Evolutionary conservation across 768 basidiomycete species (phyloP).

Genomic region (Austroboletus eburneus): DNA sequence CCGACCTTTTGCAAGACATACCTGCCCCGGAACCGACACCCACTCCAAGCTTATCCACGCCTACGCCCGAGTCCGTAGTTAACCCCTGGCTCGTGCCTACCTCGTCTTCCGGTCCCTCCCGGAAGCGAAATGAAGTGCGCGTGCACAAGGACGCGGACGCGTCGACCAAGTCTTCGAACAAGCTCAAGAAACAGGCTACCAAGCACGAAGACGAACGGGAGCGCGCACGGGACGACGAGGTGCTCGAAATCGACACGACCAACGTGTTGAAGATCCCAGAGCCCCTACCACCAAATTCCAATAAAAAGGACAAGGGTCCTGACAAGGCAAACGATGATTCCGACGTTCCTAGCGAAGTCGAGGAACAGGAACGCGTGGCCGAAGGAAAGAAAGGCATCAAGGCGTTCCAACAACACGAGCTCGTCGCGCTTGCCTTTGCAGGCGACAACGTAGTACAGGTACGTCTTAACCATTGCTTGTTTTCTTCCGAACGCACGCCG

Average conservation of each 20-base stretch:
- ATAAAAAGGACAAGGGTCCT: slow-evolving; percentile 14
- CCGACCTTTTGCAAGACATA: slow-evolving; percentile 41
- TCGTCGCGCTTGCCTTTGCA: slow-evolving; percentile 93
- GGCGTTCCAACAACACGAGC: slow-evolving; percentile 86
- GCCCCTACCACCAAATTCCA: background rate
- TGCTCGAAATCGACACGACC: slow-evolving; percentile 63
- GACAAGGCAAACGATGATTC: slow-evolving; percentile 44
- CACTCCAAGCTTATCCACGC: slow-evolving; percentile 14
- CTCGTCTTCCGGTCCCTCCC: slow-evolving; percentile 44
- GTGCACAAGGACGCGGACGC: slow-evolving; percentile 64
- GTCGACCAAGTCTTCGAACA: slow-evolving; percentile 65
- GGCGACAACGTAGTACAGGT: slow-evolving; percentile 95
- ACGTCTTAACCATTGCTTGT: slow-evolving; percentile 19
- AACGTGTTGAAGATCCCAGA: slow-evolving; percentile 18
- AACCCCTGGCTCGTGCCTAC: slow-evolving; percentile 81
- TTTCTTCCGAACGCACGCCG: background rate
- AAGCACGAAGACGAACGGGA: slow-evolving; percentile 57
- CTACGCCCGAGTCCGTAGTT: slow-evolving; percentile 13
- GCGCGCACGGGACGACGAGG: slow-evolving; percentile 66
- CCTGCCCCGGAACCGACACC: slow-evolving; percentile 7
- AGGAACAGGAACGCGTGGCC: slow-evolving; percentile 57
- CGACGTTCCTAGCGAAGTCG: slow-evolving; percentile 62
- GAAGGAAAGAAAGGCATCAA: slow-evolving; percentile 46
- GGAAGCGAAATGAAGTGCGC: slow-evolving; percentile 70
- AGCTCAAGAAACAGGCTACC: slow-evolving; percentile 60